phyloP scores from a whole-genome alignment of 2,329 filamentous ascomycete genomes.

The Fusarium longipes region DNA sequence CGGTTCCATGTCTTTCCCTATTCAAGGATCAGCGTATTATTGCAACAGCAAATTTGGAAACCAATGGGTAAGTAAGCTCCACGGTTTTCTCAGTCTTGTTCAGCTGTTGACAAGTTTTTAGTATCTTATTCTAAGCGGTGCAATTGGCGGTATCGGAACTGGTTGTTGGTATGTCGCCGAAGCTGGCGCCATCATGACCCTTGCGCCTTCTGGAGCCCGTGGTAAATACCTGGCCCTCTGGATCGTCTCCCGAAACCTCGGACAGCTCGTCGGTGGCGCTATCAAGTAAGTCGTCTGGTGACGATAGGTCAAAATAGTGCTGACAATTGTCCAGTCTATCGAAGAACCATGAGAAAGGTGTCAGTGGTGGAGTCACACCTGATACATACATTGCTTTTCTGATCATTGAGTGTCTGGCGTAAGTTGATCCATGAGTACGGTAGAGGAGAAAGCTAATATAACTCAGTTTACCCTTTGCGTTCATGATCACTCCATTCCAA shows the following conservation, averaged over 20 bases:
- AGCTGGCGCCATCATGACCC: slow-evolving; percentile 60
- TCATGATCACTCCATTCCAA: slow-evolving; percentile 16
- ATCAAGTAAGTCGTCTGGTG: not conserved
- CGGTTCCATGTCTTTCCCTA: slow-evolving; percentile 4
- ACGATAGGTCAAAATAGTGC: rapidly evolving
- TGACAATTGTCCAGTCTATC: not conserved
- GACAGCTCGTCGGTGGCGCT: slow-evolving; percentile 11
- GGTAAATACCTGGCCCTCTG: slow-evolving; percentile 55
- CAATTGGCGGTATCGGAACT: slow-evolving; percentile 46
- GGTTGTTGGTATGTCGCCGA: slow-evolving; percentile 63
- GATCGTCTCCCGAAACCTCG: slow-evolving; percentile 13
- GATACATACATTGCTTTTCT: slow-evolving; percentile 22
- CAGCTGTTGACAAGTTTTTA: not conserved
- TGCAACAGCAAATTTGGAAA: slow-evolving; percentile 21
- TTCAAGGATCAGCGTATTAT: slow-evolving; percentile 10
- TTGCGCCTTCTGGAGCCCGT: slow-evolving; percentile 58
- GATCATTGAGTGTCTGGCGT: slow-evolving; percentile 17
- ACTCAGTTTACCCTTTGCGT: not conserved
- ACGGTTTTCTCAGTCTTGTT: rapidly evolving
- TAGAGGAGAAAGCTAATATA: not conserved
- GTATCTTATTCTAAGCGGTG: slow-evolving; percentile 19
- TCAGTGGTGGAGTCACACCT: slow-evolving; percentile 3
- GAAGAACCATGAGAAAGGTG: slow-evolving; percentile 13
- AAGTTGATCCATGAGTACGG: rapidly evolving
- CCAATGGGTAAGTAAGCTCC: not conserved